Base-by-base conservation (phyloP, 306 rosid species). In the Pachyrhizus erosus region DNA sequence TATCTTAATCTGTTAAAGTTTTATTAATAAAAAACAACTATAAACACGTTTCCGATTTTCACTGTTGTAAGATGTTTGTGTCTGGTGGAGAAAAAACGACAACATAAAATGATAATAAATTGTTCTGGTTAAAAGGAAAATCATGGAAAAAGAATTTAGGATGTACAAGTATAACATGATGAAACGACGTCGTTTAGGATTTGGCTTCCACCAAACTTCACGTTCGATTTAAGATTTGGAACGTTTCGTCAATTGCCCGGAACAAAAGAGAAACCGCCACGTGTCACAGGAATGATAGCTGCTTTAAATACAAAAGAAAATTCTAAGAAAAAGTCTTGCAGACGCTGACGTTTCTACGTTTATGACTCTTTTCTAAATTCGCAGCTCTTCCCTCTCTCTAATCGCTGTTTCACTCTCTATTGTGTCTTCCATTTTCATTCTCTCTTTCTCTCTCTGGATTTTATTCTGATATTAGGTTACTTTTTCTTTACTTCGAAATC, bases 401-500 rank as follows among this genome's bases (percentile, higher is more conserved):
- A 31, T 31, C 68, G 20, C 76, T 61, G 64, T 48, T 58, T 61
- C 78, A 42, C 79, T 51, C 80, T 49, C 73, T 13, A 18, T 58
- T 31, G 23, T 17, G 24, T 8, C 66, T 80, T 73, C 73, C 76
- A 74, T 74, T 80, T 73, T 31, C 81, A 6, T 75, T 78, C 21
- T 80, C 81, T 78, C 14, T 82, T 78, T 72, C 57, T 76, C 82
- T 82, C 78, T 29, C 83, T 75, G 83, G 72, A 84, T 86, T 82
- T 84, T 71, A 7, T 79, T 68, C 91, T 61, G 73, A 69, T 82
- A 80, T 89, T 84, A 90, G 97, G 89, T 92, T 96, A 83, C 92
- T 82, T 84, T 77, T 81, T 82, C 87, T 88, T 84, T 85, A 84
- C 97, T 90, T 85, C 79, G 26, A 90, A 89, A 71, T 79, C 87